Percentiles rank a stretch among this genome's conserved stretches.
Conservation (phyloP, 2,329 filamentous ascomycete species). For the Diaporthe sp. region DNA sequence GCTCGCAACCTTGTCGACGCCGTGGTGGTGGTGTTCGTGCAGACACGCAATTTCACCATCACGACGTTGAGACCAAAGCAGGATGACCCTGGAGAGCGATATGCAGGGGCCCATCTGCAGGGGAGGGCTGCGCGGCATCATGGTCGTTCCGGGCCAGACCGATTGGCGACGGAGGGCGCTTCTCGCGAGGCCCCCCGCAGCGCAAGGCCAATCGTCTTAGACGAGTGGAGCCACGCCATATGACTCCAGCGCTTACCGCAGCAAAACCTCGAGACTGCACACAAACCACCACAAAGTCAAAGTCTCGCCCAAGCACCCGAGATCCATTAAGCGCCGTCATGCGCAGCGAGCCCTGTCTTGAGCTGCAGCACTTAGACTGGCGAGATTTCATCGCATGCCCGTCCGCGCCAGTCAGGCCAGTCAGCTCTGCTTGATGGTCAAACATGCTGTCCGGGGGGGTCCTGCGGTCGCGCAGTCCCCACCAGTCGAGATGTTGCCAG, state of each 20-base stretch:
- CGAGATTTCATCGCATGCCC: slow-evolving; percentile 32
- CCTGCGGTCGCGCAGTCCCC: slow-evolving; percentile 10
- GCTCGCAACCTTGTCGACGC: not conserved
- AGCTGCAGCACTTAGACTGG: slow-evolving; percentile 26
- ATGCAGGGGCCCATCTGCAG: slow-evolving; percentile 31
- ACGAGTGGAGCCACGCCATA: not conserved
- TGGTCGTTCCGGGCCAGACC: slow-evolving; percentile 9
- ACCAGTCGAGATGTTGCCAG: not conserved
- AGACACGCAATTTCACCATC: slow-evolving; percentile 18
- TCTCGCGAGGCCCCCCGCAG: slow-evolving; percentile 6
- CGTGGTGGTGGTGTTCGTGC: slow-evolving; percentile 1
- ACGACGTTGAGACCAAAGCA: slow-evolving; percentile 1
- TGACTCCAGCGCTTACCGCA: slow-evolving; percentile 17
- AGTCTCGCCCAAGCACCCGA: not conserved
- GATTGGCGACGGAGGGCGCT: slow-evolving; percentile 34
- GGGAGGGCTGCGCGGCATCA: slow-evolving; percentile 30
- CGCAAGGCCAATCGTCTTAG: slow-evolving; percentile 31
- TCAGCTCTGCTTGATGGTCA: slow-evolving; percentile 27
- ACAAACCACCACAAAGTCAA: not conserved
- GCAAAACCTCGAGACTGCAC: not conserved
- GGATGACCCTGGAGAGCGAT: not conserved
- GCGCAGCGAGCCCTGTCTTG: slow-evolving; percentile 11
- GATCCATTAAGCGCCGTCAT: slow-evolving; percentile 33
- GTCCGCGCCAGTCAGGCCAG: slow-evolving; percentile 35
- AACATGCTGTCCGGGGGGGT: slow-evolving; percentile 14